These are phyloP conservation scores for Acanthamoeba castellanii DNA, from an alignment of 208 protist genomes.

Conservation along the genomic window DNA sequence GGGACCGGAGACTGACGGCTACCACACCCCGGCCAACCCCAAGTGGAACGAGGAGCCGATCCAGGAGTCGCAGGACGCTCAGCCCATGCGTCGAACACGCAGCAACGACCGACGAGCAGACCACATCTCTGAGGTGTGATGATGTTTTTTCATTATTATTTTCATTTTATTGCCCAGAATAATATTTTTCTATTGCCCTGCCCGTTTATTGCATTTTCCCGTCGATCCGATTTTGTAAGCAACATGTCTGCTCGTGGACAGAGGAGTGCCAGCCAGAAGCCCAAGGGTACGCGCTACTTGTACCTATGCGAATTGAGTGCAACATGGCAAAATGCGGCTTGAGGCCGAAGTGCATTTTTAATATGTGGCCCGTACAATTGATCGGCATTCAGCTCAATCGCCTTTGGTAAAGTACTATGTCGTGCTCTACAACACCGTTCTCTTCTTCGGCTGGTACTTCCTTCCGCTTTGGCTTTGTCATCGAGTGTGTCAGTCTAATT, in stretches of 20 bases:
- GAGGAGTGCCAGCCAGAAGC: background rate
- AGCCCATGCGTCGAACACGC: no score
- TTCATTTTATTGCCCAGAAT: background rate
- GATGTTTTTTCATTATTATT: background rate
- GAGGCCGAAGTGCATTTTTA: background rate
- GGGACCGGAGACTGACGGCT: background rate
- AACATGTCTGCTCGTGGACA: slow-evolving; percentile 21
- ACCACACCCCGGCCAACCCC: background rate
- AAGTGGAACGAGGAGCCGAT: background rate
- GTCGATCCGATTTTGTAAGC: background rate
- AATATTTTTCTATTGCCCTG: no score
- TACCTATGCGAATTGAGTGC: no score
- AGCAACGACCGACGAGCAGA: no score
- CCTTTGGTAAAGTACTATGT: background rate
- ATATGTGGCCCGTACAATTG: background rate
- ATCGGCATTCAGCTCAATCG: background rate
- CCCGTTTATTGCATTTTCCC: background rate
- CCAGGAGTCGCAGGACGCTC: no score
- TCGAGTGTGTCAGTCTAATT: background rate
- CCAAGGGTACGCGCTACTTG: background rate
- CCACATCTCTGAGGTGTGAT: no score
- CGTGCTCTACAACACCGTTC: slow-evolving; percentile 34
- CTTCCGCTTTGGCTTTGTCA: background rate
- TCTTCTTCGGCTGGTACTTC: background rate
- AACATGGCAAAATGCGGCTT: no score